Percentiles rank a stretch among this genome's conserved stretches.
Evolutionary conservation across 768 basidiomycete genomes (phyloP).

Genomic region (Crucibulum laeve): DNA sequence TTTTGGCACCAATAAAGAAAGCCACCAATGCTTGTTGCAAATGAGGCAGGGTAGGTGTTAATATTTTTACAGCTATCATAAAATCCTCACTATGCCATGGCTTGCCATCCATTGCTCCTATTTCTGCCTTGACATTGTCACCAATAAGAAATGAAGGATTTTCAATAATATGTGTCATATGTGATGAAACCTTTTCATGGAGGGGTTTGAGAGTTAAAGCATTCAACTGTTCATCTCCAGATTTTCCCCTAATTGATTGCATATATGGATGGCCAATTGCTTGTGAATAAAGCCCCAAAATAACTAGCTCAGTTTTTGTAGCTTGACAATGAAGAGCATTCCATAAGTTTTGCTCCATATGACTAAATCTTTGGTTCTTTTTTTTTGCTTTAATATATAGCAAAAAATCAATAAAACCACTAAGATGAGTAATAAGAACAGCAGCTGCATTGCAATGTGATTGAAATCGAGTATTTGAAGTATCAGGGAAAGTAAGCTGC

Average conservation of each 20-base stretch:
- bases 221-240: slow-evolving; percentile 4
- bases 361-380: slow-evolving; percentile 10
- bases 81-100: not conserved
- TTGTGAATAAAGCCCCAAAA: slow-evolving; percentile 14
- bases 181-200: slow-evolving; percentile 1
- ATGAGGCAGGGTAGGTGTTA: not conserved
- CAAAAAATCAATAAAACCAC: slow-evolving; percentile 13
- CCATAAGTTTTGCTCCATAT: slow-evolving; percentile 22
- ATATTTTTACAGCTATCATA: not conserved
- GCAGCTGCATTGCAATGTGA: slow-evolving; percentile 19
- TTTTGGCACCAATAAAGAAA: slow-evolving; percentile 14
- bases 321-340: slow-evolving; percentile 14
- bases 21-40: slow-evolving; percentile 6
- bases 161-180: not conserved
- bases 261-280: slow-evolving; percentile 15
- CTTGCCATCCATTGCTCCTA: slow-evolving; percentile 1
- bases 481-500: slow-evolving; percentile 24
- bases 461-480: slow-evolving; percentile 25
- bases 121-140: not conserved
- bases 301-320: slow-evolving; percentile 14
- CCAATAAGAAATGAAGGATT: slow-evolving; percentile 1
- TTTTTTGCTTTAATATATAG: slow-evolving; percentile 22
- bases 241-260: slow-evolving; percentile 2
- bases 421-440: slow-evolving; percentile 15
- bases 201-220: slow-evolving; percentile 4